Evolutionary conservation across 306 rosid genomes (phyloP), one percentile per base, ranked within the genome.

Genomic region (Abrus precatorius): DNA sequence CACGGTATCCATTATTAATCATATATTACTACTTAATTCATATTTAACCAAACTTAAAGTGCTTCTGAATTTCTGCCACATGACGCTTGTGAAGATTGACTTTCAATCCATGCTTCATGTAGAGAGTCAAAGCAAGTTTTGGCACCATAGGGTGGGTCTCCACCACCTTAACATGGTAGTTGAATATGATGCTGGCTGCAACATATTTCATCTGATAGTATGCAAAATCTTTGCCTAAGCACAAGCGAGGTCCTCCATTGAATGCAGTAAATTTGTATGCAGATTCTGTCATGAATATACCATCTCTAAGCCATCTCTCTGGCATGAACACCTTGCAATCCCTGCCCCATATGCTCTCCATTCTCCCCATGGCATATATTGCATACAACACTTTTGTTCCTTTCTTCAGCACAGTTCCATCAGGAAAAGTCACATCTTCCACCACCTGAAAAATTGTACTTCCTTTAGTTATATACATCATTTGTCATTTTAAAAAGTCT

Each of bases 191-290:
- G 36, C 91, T 91, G 3, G 98, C 94, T 0, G 99, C 99, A 1
- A 71, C 93, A 48, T 85, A 92, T 82, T 93, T 93, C 99, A 95
- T 95, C 10, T 95, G 99, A 44, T 91, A 93, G 61, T 93, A 93
- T 1, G 99, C 99, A 74, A 95, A 92, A 71, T 95, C 98, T 80
- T 88, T 91, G 59, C 99, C 99, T 74, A 95, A 86, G 65, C 99
- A 95, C 13, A 95, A 75, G 2, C 99, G 87, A 28, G 99, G 99
- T 9, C 99, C 99, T 6, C 97, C 99, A 14, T 95, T 95, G 88
- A 95, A 95, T 59, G 97, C 96, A 2, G 93, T 82, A 86, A 95
- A 95, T 75, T 87, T 92, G 88, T 95, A 95, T 0, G 97, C 97
- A 3, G 97, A 90, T 41, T 92, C 96, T 48, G 95, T 87, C 90